These are phyloP conservation scores for Trebouxia sp. DNA, from an alignment of 139 green algal genomes.

Conservation along the genomic window DNA sequence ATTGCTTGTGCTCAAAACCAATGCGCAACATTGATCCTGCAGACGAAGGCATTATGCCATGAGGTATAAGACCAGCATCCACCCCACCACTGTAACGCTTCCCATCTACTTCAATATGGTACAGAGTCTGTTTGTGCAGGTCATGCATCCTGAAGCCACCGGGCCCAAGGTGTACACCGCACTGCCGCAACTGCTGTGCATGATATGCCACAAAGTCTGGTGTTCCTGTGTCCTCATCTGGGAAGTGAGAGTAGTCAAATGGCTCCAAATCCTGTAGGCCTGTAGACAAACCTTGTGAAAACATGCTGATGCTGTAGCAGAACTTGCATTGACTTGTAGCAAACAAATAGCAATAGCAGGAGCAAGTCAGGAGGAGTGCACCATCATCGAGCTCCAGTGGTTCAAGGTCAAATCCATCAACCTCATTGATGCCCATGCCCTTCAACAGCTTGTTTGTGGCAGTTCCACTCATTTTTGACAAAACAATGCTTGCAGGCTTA, in stretches of 20 bases:
- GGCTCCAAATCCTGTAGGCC: neutral
- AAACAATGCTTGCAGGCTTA: neutral
- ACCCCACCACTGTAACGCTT: slow-evolving; percentile 16
- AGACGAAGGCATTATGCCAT: neutral
- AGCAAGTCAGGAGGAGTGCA: neutral
- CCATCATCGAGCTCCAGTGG: neutral
- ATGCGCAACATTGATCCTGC: slow-evolving; percentile 2
- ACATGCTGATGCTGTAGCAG: neutral
- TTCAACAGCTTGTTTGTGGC: neutral
- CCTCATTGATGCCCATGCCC: neutral
- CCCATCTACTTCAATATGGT: neutral
- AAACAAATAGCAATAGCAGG: neutral
- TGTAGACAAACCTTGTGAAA: neutral
- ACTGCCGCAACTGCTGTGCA: neutral
- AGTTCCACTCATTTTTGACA: neutral
- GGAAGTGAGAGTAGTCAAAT: slow-evolving; percentile 2
- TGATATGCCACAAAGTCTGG: slow-evolving; percentile 20
- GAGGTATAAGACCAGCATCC: neutral
- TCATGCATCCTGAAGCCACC: slow-evolving; percentile 10
- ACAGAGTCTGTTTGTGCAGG: slow-evolving; percentile 2
- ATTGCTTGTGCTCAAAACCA: slow-evolving; percentile 6
- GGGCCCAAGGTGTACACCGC: neutral
- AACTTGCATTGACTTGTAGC: neutral
- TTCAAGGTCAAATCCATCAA: neutral
- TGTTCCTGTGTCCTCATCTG: slow-evolving; percentile 10